Evolutionary conservation across 768 basidiomycete genomes (phyloP).

Genomic region (Termitomyces heimii): DNA sequence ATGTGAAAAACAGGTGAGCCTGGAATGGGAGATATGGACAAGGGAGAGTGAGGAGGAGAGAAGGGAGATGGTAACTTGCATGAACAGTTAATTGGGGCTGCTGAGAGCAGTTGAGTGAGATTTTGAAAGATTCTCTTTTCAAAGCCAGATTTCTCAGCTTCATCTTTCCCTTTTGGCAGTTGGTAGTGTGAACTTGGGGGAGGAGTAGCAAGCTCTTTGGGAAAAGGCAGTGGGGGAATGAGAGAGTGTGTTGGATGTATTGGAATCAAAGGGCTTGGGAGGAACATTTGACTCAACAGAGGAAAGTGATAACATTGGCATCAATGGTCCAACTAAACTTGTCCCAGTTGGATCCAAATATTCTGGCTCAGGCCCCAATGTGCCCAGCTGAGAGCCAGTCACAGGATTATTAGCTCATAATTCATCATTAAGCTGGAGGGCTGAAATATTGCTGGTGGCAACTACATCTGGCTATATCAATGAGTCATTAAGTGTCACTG

Average conservation of each 20-base stretch:
- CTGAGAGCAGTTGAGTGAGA: background rate
- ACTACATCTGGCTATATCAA: conserved; percentile 29
- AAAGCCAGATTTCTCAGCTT: background rate
- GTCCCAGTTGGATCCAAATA: conserved; percentile 5
- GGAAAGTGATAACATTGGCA: conserved; percentile 15
- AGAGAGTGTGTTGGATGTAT: background rate
- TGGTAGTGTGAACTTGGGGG: conserved; percentile 22
- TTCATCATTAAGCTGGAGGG: conserved; percentile 30
- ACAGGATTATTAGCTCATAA: conserved; percentile 22
- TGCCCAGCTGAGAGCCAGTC: conserved; percentile 31
- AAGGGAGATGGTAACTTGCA: conserved; percentile 59
- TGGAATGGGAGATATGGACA: conserved; percentile 69
- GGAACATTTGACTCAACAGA: conserved; percentile 13
- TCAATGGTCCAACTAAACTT: conserved; percentile 8
- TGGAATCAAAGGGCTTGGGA: conserved; percentile 1
- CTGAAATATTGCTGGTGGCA: conserved; percentile 25
- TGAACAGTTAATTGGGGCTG: conserved; percentile 7
- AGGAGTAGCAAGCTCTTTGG: conserved; percentile 6
- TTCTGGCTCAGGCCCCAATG: conserved; percentile 15
- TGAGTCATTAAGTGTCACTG: conserved; percentile 52
- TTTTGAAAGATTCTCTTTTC: background rate
- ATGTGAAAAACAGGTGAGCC: conserved; percentile 51
- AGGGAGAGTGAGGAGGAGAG: conserved; percentile 69
- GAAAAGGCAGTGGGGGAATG: conserved; percentile 13
- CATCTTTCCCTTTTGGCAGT: conserved; percentile 17